Evolutionary conservation across 495 filamentous ascomycete genomes (phyloP).

Genomic region (Penicillium canariense): DNA sequence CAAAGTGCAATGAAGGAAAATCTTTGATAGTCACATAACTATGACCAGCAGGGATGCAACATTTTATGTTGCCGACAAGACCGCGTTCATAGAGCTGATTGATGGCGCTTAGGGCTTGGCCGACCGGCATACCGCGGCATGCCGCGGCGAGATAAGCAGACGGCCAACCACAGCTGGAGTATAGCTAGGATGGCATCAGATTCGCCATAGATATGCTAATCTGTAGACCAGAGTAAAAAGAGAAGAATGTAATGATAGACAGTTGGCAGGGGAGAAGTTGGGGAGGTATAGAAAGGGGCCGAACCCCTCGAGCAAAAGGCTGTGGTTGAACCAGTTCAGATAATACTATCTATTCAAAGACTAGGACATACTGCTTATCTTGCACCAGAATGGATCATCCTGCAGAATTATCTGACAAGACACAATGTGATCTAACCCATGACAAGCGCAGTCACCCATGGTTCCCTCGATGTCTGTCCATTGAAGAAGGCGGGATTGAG

Average conservation of each 20-base stretch:
- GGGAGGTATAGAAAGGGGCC: slow-evolving; percentile 7
- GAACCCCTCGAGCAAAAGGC: not conserved
- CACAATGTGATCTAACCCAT: not conserved
- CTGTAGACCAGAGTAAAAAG: slow-evolving; percentile 2
- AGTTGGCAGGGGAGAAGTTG: not conserved
- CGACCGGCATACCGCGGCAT: slow-evolving; percentile 32
- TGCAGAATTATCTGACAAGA: not conserved
- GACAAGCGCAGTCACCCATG: not conserved
- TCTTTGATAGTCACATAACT: not conserved
- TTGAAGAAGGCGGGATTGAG: slow-evolving; percentile 66
- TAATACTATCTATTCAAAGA: not conserved
- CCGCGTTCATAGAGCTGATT: not conserved
- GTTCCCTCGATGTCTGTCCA: slow-evolving; percentile 36
- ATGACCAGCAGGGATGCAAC: not conserved
- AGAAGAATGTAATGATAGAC: slow-evolving; percentile 34
- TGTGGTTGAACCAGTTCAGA: not conserved
- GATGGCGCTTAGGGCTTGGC: slow-evolving; percentile 13
- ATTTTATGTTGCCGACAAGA: not conserved
- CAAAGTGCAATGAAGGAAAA: not conserved
- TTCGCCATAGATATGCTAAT: slow-evolving; percentile 21
- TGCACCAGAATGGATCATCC: not conserved
- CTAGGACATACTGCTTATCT: not conserved
- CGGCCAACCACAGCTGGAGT: slow-evolving; percentile 1
- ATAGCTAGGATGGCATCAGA: slow-evolving; percentile 22
- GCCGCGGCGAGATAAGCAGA: slow-evolving; percentile 23